These are phyloP conservation scores for Rhynchosporium graminicola DNA, from an alignment of 2,329 filamentous ascomycete genomes.

Conservation along the genomic window DNA sequence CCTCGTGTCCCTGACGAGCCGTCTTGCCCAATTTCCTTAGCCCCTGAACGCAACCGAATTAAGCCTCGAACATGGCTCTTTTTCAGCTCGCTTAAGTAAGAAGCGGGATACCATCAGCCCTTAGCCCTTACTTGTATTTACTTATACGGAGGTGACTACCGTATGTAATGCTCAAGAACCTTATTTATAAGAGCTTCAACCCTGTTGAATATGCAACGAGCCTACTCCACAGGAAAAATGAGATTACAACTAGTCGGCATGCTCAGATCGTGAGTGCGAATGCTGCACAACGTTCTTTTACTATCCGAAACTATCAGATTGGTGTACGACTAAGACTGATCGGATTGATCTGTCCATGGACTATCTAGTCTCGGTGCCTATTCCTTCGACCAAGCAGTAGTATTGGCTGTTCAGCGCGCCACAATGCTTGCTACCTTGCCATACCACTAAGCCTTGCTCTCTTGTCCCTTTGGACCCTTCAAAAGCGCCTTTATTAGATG, in stretches of 20 bases:
- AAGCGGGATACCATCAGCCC: conserved; percentile 9
- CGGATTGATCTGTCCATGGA: conserved; percentile 5
- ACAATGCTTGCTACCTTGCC: conserved; percentile 6
- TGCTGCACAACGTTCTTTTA: not conserved
- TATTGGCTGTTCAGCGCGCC: conserved; percentile 14
- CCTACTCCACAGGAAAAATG: too few relatives aligned
- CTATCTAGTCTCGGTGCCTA: conserved; percentile 1
- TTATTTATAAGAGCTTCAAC: not conserved
- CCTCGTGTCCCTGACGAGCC: conserved; percentile 5
- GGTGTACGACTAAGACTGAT: not conserved
- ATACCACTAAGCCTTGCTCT: conserved; percentile 1
- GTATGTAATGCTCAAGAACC: not conserved
- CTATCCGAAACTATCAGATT: not conserved
- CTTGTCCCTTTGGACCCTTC: conserved; percentile 6
- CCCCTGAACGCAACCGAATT: conserved; percentile 11
- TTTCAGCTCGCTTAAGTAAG: not conserved
- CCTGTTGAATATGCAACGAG: conserved; percentile 6
- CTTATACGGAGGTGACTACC: too few relatives aligned
- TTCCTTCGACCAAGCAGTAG: not conserved
- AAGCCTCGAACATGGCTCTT: not conserved
- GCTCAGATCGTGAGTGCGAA: too few relatives aligned
- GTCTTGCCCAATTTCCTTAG: conserved; percentile 6
- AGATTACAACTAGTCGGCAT: too few relatives aligned
- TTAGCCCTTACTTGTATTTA: not conserved
- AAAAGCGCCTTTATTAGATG: conserved; percentile 1